Evolutionary conservation across 805 yeast genomes (phyloP), one percentile per base, ranked within the genome.

Genomic region (Blastobotrys terrestris): DNA sequence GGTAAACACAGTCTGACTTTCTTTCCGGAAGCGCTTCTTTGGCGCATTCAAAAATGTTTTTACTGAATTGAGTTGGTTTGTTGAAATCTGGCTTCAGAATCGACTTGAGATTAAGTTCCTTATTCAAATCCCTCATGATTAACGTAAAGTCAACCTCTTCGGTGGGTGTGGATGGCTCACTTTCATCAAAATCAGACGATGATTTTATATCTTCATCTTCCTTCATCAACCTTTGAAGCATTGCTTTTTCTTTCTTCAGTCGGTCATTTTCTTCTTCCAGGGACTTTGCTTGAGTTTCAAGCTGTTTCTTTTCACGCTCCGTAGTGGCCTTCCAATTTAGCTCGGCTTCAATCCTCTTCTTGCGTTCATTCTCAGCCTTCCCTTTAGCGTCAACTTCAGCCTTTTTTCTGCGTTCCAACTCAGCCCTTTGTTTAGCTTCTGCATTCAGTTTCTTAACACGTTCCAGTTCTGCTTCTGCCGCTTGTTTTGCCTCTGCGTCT

Each of bases 221-320:
- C 46, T 42, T 11, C 48, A 14, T 14, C 16, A 31, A 18, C 47
- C 49, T 11, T 52, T 53, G 35, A 26, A 26, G 35, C 35, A 26
- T 26, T 6, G 35, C 35, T 18, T 14, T 41, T 20, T 56, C 58
- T 2, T 3, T 63, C 45, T 50, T 76, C 75, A 53, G 78, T 74
- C 14, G 54, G 39, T 31, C 50, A 46, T 31, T 51, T 54, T 26
- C 35, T 11, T 26, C 35, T 11, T 26, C 35, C 35, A 26, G 11
- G 11, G 35, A 26, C 35, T 26, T 26, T 26, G 35, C 35, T 26
- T 26, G 35, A 11, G 35, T 26, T 26, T 26, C 35, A 26, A 26
- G 35, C 35, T 26, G 35, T 26, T 26, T 26, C 35, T 26, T 26
- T 26, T 26, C 11, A 26, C 35, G 35, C 11, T 26, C 35, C 35